Percentiles rank a stretch among this genome's conserved stretches.
Evolutionary conservation across 768 basidiomycete genomes (phyloP).

Genomic region (Podaxis sp.): DNA sequence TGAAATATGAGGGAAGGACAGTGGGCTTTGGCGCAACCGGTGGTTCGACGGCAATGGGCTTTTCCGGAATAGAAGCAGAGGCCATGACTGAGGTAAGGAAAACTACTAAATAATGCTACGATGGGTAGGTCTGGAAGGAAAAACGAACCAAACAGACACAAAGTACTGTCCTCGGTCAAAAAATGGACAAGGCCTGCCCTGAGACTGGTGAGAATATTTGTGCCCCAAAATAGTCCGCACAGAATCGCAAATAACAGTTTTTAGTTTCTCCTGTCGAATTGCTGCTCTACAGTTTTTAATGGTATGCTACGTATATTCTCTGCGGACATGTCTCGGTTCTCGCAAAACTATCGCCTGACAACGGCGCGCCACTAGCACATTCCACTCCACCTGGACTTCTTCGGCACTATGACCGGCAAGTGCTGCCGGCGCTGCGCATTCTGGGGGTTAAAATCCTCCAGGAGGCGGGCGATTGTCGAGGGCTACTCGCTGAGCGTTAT

Average conservation of each 20-base stretch:
- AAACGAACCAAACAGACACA: slow-evolving; percentile 34
- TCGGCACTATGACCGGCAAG: background rate
- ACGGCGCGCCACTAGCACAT: background rate
- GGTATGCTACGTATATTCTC: background rate
- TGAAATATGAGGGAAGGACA: slow-evolving; percentile 34
- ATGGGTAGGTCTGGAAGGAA: slow-evolving; percentile 25
- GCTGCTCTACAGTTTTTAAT: background rate
- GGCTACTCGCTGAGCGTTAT: too few species aligned
- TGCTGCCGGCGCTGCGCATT: background rate
- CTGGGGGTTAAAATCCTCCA: background rate
- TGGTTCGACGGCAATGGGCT: slow-evolving; percentile 29
- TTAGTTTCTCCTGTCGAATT: background rate
- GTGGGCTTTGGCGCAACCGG: slow-evolving; percentile 31
- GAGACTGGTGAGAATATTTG: background rate
- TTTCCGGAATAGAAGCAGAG: slow-evolving; percentile 38
- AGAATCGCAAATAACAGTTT: background rate
- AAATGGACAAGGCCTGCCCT: background rate
- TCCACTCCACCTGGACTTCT: background rate
- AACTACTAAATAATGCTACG: slow-evolving; percentile 20
- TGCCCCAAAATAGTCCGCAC: background rate
- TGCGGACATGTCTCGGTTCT: background rate
- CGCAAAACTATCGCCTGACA: background rate
- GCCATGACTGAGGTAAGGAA: slow-evolving; percentile 31
- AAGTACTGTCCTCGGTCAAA: slow-evolving; percentile 11
- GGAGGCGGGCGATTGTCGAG: too few species aligned